Base-by-base conservation (phyloP, 2,329 filamentous ascomycete genomes). In the Aureobasidium namibiae region DNA sequence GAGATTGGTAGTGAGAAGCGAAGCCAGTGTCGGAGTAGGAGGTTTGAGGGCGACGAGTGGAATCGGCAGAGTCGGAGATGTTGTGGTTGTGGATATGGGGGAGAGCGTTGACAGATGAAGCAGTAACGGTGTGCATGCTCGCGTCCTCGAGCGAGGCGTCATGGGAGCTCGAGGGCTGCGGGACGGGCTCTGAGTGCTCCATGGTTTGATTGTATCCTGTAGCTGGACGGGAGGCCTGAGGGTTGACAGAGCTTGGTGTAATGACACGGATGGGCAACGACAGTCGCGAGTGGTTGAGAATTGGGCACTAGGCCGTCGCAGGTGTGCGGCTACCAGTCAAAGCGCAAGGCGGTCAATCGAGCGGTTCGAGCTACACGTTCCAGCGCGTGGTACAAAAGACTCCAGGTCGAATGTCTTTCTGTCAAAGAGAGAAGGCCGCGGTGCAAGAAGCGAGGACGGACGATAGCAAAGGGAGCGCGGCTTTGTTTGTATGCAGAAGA, bases 21-120 rank as follows among this genome's bases (percentile, higher is more conserved):
- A 74, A 75, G 61, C 71, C 72, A 8, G 77, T 80, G 69, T 80
- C 77, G 39, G 77, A 79, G 70, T 80, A 79, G n/a, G 76, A 78
- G 3, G 77, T 80, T 42, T 79, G 79, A 56, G 82, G 80, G 16
- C 79, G 76, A 54, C 70, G 65, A 24, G 69, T 66, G 61, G 68
- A 69, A 21, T 75, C 74, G 64, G 77, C 72, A 68, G 77, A 76
- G 61, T 71, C 73, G 62, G 74, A 74, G 53, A 71, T 75, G 64
- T 70, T 70, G 61, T 70, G 70, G 48, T 52, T 52, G 59, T 68
- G 63, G 63, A 77, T 72, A 56, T 76, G 76, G 59, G 73, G 69
- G 42, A 70, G 66, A 36, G 70, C 69, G 45, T 61, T 60, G 39
- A 56, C 60, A 54, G 71, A 70, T 39, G 74, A 71, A 54, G 74